Conservation (phyloP, 495 filamentous ascomycete genomes). For the Xylaria cubensis region DNA sequence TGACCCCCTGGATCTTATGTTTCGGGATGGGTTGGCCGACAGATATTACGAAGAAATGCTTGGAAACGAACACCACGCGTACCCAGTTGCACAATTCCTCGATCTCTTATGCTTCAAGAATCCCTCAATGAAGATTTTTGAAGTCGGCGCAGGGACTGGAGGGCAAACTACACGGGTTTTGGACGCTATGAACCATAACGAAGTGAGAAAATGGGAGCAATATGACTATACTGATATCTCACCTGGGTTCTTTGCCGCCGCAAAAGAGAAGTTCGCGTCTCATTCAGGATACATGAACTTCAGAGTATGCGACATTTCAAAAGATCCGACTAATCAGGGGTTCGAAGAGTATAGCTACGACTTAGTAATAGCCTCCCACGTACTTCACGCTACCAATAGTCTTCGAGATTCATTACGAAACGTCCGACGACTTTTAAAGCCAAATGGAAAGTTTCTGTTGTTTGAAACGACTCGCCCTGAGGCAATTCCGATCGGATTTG, state of each 20-base stretch:
- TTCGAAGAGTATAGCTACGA: conserved; percentile 37
- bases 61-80: too few species aligned
- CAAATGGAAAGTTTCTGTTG: conserved; percentile 42
- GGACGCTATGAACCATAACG: background rate
- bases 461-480: conserved; percentile 26
- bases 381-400: conserved; percentile 51
- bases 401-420: conserved; percentile 42
- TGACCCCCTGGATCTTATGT: too few species aligned
- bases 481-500: background rate
- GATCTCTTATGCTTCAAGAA: background rate
- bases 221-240: conserved; percentile 53
- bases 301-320: conserved; percentile 33
- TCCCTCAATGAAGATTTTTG: background rate
- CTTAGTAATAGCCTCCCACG: conserved; percentile 45
- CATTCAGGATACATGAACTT: too few species aligned
- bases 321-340: conserved; percentile 30
- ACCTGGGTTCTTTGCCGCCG: conserved; percentile 49
- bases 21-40: too few species aligned
- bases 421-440: conserved; percentile 37
- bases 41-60: too few species aligned
- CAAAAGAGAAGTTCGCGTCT: conserved; percentile 18
- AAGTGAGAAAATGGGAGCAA: background rate
- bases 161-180: background rate
- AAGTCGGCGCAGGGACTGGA: background rate
- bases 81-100: too few species aligned